Percentiles rank a stretch among this genome's conserved stretches.
These are phyloP conservation scores for Lactifluus piperatus DNA, from an alignment of 768 basidiomycete genomes.

Conservation along the genomic window DNA sequence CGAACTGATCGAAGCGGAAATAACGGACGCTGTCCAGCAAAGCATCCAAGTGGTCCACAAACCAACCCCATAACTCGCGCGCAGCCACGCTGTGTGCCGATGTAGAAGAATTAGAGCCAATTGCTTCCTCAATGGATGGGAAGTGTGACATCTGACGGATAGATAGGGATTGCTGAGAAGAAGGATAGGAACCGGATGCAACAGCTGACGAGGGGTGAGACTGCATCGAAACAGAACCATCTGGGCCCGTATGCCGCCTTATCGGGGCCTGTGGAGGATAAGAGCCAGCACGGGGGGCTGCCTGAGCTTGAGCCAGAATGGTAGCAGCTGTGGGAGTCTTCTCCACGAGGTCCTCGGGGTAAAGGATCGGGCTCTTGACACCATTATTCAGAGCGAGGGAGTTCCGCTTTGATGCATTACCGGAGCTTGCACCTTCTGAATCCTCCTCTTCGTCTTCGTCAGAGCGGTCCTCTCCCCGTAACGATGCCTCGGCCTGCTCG, in stretches of 20 bases:
- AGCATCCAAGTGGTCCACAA: conserved; percentile 83
- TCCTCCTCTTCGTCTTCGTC: conserved; percentile 87
- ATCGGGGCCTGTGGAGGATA: conserved; percentile 70
- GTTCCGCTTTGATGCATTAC: conserved; percentile 59
- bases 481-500: conserved; percentile 53
- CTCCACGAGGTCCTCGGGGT: conserved; percentile 61
- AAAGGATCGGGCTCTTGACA: conserved; percentile 44
- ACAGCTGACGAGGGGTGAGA: conserved; percentile 32
- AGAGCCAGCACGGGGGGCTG: conserved; percentile 44
- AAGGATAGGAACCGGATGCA: conserved; percentile 34
- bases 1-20: conserved; percentile 84
- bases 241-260: conserved; percentile 53
- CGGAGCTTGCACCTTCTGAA: conserved; percentile 62
- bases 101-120: conserved; percentile 57
- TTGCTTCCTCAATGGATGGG: conserved; percentile 80
- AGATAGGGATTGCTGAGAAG: conserved; percentile 45
- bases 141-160: conserved; percentile 75
- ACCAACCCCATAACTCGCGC: conserved; percentile 86
- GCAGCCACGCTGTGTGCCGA: conserved; percentile 71
- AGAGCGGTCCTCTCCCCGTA: conserved; percentile 60
- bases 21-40: conserved; percentile 68
- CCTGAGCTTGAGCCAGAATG: conserved; percentile 69
- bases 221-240: conserved; percentile 50
- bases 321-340: conserved; percentile 82
- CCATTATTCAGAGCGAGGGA: conserved; percentile 60